These are phyloP conservation scores for Ophiostoma perfectum DNA, from an alignment of 2,329 filamentous ascomycete species.

Conservation along the genomic window DNA sequence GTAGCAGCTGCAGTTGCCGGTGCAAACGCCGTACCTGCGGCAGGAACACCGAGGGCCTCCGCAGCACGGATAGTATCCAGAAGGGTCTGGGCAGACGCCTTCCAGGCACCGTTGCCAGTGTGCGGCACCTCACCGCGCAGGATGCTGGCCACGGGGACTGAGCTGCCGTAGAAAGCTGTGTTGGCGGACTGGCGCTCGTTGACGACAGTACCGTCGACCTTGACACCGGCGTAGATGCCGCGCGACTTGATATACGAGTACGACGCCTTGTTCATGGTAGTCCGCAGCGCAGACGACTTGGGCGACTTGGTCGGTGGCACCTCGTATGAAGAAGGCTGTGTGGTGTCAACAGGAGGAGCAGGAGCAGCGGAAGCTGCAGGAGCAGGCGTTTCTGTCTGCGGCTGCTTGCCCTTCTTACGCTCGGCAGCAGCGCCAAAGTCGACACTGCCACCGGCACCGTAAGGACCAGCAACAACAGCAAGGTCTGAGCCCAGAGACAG, in stretches of 20 bases:
- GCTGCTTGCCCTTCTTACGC: conserved; percentile 30
- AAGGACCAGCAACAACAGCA: conserved; percentile 63
- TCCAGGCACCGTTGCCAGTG: conserved; percentile 30
- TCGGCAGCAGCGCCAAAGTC: conserved; percentile 30
- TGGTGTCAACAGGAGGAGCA: neutral
- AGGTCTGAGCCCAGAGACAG: conserved; percentile 74
- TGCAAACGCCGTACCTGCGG: neutral
- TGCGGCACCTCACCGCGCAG: conserved; percentile 41
- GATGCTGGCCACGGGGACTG: conserved; percentile 43
- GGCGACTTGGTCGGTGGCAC: conserved; percentile 20
- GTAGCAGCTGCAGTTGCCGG: conserved; percentile 17
- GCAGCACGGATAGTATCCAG: conserved; percentile 36
- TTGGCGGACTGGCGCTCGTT: conserved; percentile 87
- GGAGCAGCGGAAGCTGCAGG: neutral
- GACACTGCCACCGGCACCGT: conserved; percentile 59
- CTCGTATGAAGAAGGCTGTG: neutral
- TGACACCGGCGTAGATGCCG: conserved; percentile 80
- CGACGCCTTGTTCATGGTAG: conserved; percentile 38
- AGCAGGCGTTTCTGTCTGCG: conserved; percentile 17
- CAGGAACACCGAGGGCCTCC: conserved; percentile 31
- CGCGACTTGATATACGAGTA: conserved; percentile 77
- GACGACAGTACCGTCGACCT: conserved; percentile 80
- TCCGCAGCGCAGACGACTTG: conserved; percentile 29
- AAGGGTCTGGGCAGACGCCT: conserved; percentile 32
- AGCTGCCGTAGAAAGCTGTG: conserved; percentile 73